Evolutionary conservation across 805 yeast species (phyloP), one percentile per base, ranked within the genome.

Genomic region (Phaffomyces thermotolerans): DNA sequence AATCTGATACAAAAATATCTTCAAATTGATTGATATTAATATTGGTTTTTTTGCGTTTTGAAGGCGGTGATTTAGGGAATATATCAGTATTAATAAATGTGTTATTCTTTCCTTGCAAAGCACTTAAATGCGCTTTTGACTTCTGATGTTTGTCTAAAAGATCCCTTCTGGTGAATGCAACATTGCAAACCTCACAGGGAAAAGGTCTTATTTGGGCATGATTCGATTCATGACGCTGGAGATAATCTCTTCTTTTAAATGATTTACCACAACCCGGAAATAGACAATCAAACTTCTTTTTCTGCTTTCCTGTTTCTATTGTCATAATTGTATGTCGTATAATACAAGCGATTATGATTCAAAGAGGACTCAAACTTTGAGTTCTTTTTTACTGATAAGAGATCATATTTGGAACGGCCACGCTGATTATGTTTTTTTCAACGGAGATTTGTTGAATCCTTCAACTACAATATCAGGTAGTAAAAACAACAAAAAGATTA

Each of bases 211-310:
- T 52, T 2, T 40, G 33, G 3, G 53, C 47, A 46, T 64, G 68
- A 42, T 62, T 64, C 12, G 53, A 51, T 37, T 58, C 63, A 42
- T 64, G 68, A 32, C 68, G 38, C 17, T 50, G 43, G 4, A 64
- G 47, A 42, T 63, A 64, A 42, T 63, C 72, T 36, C 70, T 54
- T 48, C 67, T 51, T 39, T 65, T 65, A 18, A 62, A 62, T 8
- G 59, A 53, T 43, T 54, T 48, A 38, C 53, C 41, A 49, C 53
- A 37, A n/a, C 52, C 57, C 2, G 57, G 50, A 22, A 42, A 43
- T 3, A 43, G 36, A 46, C 54, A 49, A 9, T 37, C 27, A 34
- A 41, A 47, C 39, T 37, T 27, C 34, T 27, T 37, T 18, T 5
- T 37, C 12, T 36, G 34, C 9, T 10, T 27, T 9, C 31, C 22